phyloP scores from a whole-genome alignment of 129 eudicot genomes.

The Tagetes patula region DNA sequence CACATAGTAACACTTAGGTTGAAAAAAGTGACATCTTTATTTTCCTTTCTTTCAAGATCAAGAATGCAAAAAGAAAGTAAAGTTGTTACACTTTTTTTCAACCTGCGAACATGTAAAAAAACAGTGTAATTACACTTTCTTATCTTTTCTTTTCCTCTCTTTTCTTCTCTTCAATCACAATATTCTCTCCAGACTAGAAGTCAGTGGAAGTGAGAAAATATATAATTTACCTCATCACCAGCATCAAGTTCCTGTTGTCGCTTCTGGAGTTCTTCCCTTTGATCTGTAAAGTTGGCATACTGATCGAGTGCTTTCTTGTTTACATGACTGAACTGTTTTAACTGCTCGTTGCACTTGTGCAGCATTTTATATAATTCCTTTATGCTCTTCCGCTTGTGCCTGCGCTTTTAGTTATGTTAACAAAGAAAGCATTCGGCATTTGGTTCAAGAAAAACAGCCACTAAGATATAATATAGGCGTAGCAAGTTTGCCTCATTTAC shows the following conservation, averaged over 20 bases:
- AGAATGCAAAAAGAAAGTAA: not conserved
- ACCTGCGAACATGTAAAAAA: not conserved
- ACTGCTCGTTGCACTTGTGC: conserved; percentile 94
- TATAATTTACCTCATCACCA: conserved; percentile 81
- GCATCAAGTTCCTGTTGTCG: conserved; percentile 95
- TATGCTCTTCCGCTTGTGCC: conserved; percentile 69
- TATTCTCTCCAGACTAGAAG: not conserved
- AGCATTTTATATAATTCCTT: conserved; percentile 90
- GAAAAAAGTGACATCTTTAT: not conserved
- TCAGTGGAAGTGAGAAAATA: conserved; percentile 11
- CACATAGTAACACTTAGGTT: not conserved
- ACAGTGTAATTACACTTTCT: not conserved
- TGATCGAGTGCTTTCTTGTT: conserved; percentile 99
- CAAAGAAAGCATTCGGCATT: conserved; percentile 9
- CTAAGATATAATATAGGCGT: not conserved
- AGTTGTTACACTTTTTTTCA: not conserved
- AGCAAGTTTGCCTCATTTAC: not conserved
- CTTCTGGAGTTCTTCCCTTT: conserved; percentile 87
- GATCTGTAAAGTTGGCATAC: conserved; percentile 94
- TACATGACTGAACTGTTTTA: conserved; percentile 96
- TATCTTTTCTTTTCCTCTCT: not conserved
- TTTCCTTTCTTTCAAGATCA: not conserved
- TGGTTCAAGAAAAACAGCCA: conserved; percentile 1
- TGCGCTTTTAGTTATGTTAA: conserved; percentile 29
- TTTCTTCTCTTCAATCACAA: not conserved